Evolutionary conservation across 169 alveolate species (phyloP).

Genomic region (Plasmodium ovale): DNA sequence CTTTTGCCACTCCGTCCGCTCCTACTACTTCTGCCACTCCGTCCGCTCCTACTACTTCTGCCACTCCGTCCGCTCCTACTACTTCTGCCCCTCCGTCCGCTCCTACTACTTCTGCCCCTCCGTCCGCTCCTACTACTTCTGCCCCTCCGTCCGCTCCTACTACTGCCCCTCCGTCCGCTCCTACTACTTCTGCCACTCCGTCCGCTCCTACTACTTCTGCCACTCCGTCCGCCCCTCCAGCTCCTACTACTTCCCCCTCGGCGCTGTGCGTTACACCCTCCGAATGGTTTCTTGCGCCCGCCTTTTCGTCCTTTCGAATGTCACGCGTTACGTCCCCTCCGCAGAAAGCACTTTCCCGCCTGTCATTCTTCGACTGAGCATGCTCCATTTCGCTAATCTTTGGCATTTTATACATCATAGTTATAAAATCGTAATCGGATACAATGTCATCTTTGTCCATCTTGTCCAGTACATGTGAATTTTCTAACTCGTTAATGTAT

Average conservation of each 20-base stretch:
- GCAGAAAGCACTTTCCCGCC: background rate
- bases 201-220: background rate
- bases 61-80: no score
- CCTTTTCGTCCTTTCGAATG: background rate
- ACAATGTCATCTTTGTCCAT: slow-evolving; percentile 5
- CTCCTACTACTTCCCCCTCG: no score
- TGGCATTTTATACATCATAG: slow-evolving; percentile 60
- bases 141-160: background rate
- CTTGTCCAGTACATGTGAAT: slow-evolving; percentile 3
- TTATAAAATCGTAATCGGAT: slow-evolving; percentile 31
- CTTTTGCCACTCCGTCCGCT: background rate
- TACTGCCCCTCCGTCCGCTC: background rate
- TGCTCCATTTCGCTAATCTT: no score
- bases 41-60: background rate
- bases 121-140: background rate
- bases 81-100: background rate
- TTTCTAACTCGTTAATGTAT: slow-evolving; percentile 52
- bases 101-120: background rate
- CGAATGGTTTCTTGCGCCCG: no score
- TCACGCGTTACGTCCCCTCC: background rate
- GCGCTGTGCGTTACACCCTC: no score
- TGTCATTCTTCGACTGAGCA: no score
- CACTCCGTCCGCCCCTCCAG: background rate
- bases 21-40: background rate
- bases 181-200: background rate